A percentile compares a stretch with the other conserved stretches of the same genome.
phyloP scores from a whole-genome alignment of 2,329 filamentous ascomycete species.

The Arthrobotrys iridis region DNA sequence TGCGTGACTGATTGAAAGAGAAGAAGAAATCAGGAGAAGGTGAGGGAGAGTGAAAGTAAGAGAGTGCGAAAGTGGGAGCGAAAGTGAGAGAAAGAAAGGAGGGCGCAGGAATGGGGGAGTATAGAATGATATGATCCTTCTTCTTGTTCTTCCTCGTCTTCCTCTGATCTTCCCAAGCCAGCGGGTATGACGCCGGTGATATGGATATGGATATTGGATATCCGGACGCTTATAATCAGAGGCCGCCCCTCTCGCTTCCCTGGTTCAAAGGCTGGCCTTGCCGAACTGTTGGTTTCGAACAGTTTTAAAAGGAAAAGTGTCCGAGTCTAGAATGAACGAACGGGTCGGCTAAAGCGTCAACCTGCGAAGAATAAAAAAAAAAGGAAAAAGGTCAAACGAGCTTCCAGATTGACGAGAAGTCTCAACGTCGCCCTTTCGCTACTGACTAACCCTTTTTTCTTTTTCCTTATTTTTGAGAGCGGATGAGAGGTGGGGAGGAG shows the following conservation, averaged over 20 bases:
- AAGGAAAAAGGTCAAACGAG: neutral
- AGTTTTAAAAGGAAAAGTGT: slow-evolving; percentile 54
- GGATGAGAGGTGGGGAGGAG: neutral
- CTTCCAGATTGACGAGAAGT: slow-evolving; percentile 11
- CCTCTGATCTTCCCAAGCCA: too few species aligned
- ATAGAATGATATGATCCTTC: slow-evolving; percentile 49
- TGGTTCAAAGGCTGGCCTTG: slow-evolving; percentile 52
- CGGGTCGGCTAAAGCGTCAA: slow-evolving; percentile 52
- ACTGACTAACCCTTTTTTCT: too few species aligned
- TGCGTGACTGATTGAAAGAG: slow-evolving; percentile 6
- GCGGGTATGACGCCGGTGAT: slow-evolving; percentile 41
- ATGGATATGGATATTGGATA: slow-evolving; percentile 49
- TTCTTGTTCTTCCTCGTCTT: slow-evolving; percentile 38
- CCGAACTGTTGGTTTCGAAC: slow-evolving; percentile 54
- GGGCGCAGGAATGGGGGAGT: slow-evolving; percentile 22
- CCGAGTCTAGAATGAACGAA: slow-evolving; percentile 52
- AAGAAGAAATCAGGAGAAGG: slow-evolving; percentile 14
- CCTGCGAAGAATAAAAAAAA: slow-evolving; percentile 23
- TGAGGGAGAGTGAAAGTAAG: slow-evolving; percentile 24
- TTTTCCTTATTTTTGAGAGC: neutral
- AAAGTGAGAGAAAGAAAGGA: slow-evolving; percentile 38
- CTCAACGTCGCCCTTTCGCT: slow-evolving; percentile 6
- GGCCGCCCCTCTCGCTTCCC: slow-evolving; percentile 52
- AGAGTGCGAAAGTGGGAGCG: slow-evolving; percentile 19
- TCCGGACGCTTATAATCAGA: slow-evolving; percentile 40